Conservation (phyloP, 75 land plant genomes). For the Adiantum capillusveneris region DNA sequence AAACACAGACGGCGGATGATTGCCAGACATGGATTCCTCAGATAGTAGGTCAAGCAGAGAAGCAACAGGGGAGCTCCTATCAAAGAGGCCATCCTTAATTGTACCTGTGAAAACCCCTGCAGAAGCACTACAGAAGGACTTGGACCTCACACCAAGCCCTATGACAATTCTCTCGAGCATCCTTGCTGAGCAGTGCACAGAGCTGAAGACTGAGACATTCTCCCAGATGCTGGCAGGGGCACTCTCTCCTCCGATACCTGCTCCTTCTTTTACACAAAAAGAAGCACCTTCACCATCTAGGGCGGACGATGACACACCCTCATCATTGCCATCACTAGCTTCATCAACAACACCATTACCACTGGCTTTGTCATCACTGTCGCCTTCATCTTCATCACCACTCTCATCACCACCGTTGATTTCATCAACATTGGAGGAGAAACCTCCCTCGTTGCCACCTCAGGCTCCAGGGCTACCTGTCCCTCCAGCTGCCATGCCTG, state of each 20-base stretch:
- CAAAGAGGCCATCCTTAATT: too few species aligned
- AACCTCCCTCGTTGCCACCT: neutral
- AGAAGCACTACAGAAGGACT: too few species aligned
- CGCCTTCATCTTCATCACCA: too few species aligned
- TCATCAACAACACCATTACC: too few species aligned
- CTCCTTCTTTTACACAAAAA: too few species aligned
- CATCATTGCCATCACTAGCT: neutral
- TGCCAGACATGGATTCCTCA: too few species aligned
- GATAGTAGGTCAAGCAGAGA: too few species aligned
- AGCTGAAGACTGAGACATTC: constrained; percentile 9
- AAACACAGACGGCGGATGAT: too few species aligned
- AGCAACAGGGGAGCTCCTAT: too few species aligned
- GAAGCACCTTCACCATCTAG: neutral
- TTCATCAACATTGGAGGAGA: neutral
- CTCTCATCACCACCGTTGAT: neutral
- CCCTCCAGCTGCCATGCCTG: neutral
- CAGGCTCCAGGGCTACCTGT: neutral
- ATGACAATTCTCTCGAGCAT: neutral
- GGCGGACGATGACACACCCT: constrained; percentile 1
- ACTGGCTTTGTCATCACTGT: neutral
- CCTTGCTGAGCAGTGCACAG: constrained; percentile 16
- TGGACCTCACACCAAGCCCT: constrained; percentile 1
- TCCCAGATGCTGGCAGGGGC: constrained; percentile 16
- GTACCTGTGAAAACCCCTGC: too few species aligned
- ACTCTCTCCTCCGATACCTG: constrained; percentile 15